Evolutionary conservation across 345 rosid genomes (phyloP).

Genomic region (Euphorbia pulcherrima): DNA sequence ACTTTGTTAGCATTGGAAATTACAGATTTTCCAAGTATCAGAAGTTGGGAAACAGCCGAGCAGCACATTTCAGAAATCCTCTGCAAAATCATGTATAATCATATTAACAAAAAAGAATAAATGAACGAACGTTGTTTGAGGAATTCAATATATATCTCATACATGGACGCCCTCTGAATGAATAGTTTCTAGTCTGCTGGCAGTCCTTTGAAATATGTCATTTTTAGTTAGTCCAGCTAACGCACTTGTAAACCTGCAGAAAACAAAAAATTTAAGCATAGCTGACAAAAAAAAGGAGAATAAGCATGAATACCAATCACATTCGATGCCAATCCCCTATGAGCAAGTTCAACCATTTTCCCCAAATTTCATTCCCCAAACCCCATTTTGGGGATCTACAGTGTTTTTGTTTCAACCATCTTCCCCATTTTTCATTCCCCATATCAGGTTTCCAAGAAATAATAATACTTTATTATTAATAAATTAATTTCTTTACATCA

Average conservation of each 20-base stretch:
- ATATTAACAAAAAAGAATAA: neutral
- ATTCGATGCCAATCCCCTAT: neutral
- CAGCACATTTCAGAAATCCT: constrained; percentile 92
- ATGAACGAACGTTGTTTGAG: neutral
- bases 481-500: too few relatives aligned
- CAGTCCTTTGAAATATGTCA: constrained; percentile 78
- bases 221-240: constrained; percentile 53
- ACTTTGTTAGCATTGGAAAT: constrained; percentile 60
- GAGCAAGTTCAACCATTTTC: too few relatives aligned
- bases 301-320: neutral
- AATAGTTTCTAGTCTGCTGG: constrained; percentile 80
- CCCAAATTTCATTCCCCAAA: too few relatives aligned
- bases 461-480: too few relatives aligned
- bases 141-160: constrained; percentile 27
- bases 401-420: too few relatives aligned
- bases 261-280: neutral
- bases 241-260: constrained; percentile 72
- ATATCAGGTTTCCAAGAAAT: too few relatives aligned
- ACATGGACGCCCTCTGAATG: constrained; percentile 99
- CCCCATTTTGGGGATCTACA: too few relatives aligned
- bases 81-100: constrained; percentile 46
- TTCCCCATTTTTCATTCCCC: too few relatives aligned
- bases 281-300: neutral
- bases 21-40: constrained; percentile 72
- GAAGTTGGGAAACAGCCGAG: constrained; percentile 75